These are phyloP conservation scores for Rhinocladiella mackenziei DNA, from an alignment of 2,329 filamentous ascomycete genomes.

Conservation along the genomic window DNA sequence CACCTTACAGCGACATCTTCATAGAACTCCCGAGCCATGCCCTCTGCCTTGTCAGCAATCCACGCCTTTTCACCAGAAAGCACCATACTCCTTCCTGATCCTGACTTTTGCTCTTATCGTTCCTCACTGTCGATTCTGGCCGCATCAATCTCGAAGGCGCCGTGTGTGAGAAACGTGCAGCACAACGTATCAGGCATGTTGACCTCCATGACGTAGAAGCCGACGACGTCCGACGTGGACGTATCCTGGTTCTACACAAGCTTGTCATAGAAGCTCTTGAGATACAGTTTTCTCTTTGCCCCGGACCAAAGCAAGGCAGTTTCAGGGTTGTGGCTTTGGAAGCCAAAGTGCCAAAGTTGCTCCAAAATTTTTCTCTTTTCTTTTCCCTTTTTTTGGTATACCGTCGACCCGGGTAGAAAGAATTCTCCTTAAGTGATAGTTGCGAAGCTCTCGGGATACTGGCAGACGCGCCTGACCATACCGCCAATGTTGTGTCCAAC, in stretches of 20 bases:
- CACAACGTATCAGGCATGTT: slow-evolving; percentile 36
- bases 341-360: slow-evolving; percentile 44
- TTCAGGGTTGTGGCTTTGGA: slow-evolving; percentile 39
- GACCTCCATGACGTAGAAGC: slow-evolving; percentile 39
- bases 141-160: slow-evolving; percentile 35
- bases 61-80: slow-evolving; percentile 34
- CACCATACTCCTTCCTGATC: slow-evolving; percentile 32
- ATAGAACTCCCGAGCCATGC: slow-evolving; percentile 36
- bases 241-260: slow-evolving; percentile 37
- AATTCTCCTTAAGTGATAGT: slow-evolving; percentile 44
- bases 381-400: slow-evolving; percentile 6
- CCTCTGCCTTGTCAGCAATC: slow-evolving; percentile 17
- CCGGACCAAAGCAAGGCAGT: slow-evolving; percentile 36
- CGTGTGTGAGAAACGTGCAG: slow-evolving; percentile 35
- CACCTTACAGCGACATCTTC: slow-evolving; percentile 28
- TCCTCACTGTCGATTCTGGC: slow-evolving; percentile 32
- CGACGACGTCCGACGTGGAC: slow-evolving; percentile 37
- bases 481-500: slow-evolving; percentile 49
- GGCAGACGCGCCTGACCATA: slow-evolving; percentile 44
- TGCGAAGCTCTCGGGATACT: slow-evolving; percentile 33
- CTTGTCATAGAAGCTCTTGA: slow-evolving; percentile 45
- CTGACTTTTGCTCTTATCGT: slow-evolving; percentile 33
- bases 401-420: slow-evolving; percentile 37
- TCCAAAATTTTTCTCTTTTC: slow-evolving; percentile 41
- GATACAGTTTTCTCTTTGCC: slow-evolving; percentile 42